A percentile compares a stretch with the other conserved stretches of the same genome.
These are phyloP conservation scores for Typha latifolia DNA, from an alignment of 176 grass and related monocot genomes.

Conservation along the genomic window DNA sequence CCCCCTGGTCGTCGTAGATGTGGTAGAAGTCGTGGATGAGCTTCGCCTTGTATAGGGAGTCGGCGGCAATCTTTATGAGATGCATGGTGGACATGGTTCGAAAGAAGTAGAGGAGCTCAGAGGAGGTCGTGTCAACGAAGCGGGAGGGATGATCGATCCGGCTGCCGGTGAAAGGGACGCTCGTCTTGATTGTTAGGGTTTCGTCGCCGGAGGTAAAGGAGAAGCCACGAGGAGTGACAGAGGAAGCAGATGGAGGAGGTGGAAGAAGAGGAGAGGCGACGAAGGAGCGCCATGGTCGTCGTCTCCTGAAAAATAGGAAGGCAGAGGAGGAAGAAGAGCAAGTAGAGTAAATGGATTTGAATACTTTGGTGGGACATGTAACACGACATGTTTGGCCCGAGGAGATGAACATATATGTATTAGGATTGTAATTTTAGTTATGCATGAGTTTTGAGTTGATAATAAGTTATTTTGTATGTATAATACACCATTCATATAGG, in stretches of 20 bases:
- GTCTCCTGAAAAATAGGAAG: not conserved
- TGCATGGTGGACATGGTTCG: constrained; percentile 68
- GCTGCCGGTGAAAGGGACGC: constrained; percentile 49
- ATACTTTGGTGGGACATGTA: not conserved
- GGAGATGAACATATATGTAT: too few relatives aligned
- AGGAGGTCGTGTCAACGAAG: constrained; percentile 11
- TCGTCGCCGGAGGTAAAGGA: constrained; percentile 28
- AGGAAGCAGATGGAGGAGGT: constrained; percentile 33
- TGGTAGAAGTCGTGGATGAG: constrained; percentile 82
- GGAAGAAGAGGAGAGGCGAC: constrained; percentile 28
- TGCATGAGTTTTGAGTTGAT: too few relatives aligned
- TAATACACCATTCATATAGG: too few relatives aligned
- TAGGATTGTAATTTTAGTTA: too few relatives aligned
- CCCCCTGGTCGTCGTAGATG: too few relatives aligned
- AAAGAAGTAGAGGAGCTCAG: constrained; percentile 48
- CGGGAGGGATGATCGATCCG: constrained; percentile 41
- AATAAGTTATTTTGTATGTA: too few relatives aligned
- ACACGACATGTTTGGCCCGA: too few relatives aligned
- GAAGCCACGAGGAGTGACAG: constrained; percentile 19
- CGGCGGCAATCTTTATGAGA: constrained; percentile 64
- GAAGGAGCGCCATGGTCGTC: constrained; percentile 30
- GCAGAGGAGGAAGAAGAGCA: not conserved
- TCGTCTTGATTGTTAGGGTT: constrained; percentile 50
- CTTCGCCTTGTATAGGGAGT: too few relatives aligned
- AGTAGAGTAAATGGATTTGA: not conserved